These are phyloP conservation scores for Claviceps lovelessii DNA, from an alignment of 2,329 filamentous ascomycete genomes.

Conservation along the genomic window DNA sequence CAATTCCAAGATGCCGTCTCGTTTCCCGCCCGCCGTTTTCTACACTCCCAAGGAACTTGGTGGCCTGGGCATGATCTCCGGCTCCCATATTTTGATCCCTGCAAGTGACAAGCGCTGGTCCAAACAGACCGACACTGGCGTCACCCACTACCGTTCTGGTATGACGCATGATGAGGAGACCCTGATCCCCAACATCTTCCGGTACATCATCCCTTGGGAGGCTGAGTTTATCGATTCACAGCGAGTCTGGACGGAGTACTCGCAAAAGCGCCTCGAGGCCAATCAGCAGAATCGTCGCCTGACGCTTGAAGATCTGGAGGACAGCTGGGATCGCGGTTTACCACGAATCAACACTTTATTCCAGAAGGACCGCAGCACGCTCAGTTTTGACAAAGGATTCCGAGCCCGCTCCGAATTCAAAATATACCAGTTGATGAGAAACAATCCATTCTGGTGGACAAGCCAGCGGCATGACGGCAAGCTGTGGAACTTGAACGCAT, in stretches of 20 bases:
- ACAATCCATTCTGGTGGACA: slow-evolving; percentile 99
- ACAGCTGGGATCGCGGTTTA: slow-evolving; percentile 95
- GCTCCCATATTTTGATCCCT: slow-evolving; percentile 92
- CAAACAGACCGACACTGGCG: slow-evolving; percentile 92
- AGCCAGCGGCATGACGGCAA: slow-evolving; percentile 95
- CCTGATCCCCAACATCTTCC: slow-evolving; percentile 95
- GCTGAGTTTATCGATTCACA: slow-evolving; percentile 98
- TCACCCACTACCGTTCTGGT: slow-evolving; percentile 91
- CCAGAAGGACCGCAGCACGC: slow-evolving; percentile 92
- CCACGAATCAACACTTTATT: slow-evolving; percentile 97
- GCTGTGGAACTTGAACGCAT: slow-evolving; percentile 91
- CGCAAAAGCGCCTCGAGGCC: slow-evolving; percentile 90
- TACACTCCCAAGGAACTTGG: slow-evolving; percentile 97
- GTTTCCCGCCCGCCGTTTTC: slow-evolving; percentile 96
- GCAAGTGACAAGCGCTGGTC: slow-evolving; percentile 97
- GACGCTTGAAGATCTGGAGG: slow-evolving; percentile 89
- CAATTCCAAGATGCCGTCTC: slow-evolving; percentile 98
- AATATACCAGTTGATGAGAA: slow-evolving; percentile 97
- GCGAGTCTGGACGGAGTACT: slow-evolving; percentile 97
- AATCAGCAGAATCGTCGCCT: slow-evolving; percentile 93
- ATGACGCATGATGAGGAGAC: slow-evolving; percentile 99
- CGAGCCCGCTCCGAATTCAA: slow-evolving; percentile 92
- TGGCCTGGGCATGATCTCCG: slow-evolving; percentile 96
- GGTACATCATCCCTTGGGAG: slow-evolving; percentile 98
- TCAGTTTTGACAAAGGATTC: slow-evolving; percentile 98